Base-by-base conservation (phyloP, 1,284 basidiomycete genomes). In the Fomitopsis schrenkii region DNA sequence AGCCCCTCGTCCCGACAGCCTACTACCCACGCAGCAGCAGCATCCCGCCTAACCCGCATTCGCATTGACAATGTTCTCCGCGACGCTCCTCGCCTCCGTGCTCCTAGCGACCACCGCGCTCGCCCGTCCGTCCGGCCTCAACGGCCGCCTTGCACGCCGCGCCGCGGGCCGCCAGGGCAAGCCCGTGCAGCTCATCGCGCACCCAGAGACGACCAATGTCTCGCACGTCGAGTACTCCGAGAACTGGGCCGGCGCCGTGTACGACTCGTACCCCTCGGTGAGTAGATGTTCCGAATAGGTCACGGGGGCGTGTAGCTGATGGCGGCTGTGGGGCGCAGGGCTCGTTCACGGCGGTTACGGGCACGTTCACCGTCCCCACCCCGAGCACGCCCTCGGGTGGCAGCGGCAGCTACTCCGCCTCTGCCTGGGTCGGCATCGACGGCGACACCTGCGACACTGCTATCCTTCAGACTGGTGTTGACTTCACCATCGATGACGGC, bases 371-470 rank as follows among this genome's bases (percentile, higher is more conserved):
- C 55, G 69, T 72, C 41, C 71, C 71, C 57, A 71, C 67, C 14
- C 69, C 70, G 15, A 55, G 52, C 22, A 66, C 62, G 58, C 70
- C 71, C 44, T 67, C 67, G 33, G 67, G 69, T 42, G 61, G 64
- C 56, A 62, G 64, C n/a, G 65, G 69, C 59, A 65, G 60, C 7
- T 65, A 71, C 64, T 66, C 67, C 48, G 69, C 72, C n/a, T 74
- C 73, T 19, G 70, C 71, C 42, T 72, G 72, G 52, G 58, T 74
- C 52, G 72, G 73, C 68, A 72, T 74, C 60, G 70, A 63, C 12
- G 60, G 72, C 60, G 52, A 48, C 44, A 67, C 67, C 58, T 59
- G 63, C 55, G n/a, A 61, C 41, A 53, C 30, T 33, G 50, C 50
- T 17, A 53, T 53, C n/a, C 50, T 53, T 28, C 50, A 53, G 50